Conservation (phyloP, 345 rosid genomes). For the Mallotus nudiflorus region DNA sequence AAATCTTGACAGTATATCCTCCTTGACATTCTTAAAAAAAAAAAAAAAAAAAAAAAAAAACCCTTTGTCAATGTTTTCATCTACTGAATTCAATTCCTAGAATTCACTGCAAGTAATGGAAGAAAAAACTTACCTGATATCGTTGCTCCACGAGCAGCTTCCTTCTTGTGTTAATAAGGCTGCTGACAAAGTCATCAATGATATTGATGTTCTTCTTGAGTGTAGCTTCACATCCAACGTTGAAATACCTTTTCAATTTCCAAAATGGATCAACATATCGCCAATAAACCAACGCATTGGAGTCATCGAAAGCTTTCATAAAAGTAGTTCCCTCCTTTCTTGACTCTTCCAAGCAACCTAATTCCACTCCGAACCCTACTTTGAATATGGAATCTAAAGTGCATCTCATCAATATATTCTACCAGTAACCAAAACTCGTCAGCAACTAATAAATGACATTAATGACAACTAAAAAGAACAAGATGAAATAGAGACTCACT, state of each 20-base stretch:
- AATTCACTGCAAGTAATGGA: background rate
- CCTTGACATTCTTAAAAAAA: conserved; percentile 44
- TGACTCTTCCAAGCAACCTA: conserved; percentile 57
- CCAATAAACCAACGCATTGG: conserved; percentile 47
- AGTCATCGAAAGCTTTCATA: conserved; percentile 74
- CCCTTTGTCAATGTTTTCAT: too few species aligned
- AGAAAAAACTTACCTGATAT: conserved; percentile 32
- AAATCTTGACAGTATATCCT: conserved; percentile 68
- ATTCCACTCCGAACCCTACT: conserved; percentile 79
- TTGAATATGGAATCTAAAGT: conserved; percentile 73
- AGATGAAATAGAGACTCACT: conserved; percentile 29
- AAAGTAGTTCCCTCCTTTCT: conserved; percentile 44
- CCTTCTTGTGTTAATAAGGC: conserved; percentile 51
- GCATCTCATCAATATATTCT: conserved; percentile 69
- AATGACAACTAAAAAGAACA: background rate
- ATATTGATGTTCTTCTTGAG: conserved; percentile 47
- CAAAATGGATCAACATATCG: conserved; percentile 67
- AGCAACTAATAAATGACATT: background rate
- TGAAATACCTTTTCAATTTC: conserved; percentile 59
- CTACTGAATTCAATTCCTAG: background rate
- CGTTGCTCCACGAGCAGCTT: conserved; percentile 25
- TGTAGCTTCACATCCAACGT: conserved; percentile 53
- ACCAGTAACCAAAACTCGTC: background rate
- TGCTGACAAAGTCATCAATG: conserved; percentile 49
- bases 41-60: too few species aligned